A percentile compares a stretch with the other conserved stretches of the same genome.
Conservation (phyloP, 208 protist species). For the Balamuthia mandrillaris region DNA sequence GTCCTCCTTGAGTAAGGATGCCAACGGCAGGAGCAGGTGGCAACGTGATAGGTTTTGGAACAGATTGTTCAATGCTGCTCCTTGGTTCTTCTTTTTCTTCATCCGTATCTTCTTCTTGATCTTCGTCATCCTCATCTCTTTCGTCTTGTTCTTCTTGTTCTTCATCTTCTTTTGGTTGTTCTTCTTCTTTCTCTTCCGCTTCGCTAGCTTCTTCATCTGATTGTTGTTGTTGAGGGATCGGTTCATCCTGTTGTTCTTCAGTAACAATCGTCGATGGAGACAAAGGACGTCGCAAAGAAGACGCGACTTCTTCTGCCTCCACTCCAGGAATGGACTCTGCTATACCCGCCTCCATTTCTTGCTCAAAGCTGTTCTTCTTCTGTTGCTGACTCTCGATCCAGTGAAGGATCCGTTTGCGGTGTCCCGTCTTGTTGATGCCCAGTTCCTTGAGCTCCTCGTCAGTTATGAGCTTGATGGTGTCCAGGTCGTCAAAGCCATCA, state of each 20-base stretch:
- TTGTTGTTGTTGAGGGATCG: background rate
- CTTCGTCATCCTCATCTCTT: background rate
- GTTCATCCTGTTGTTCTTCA: background rate
- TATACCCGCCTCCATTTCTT: background rate
- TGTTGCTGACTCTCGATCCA: slow-evolving; percentile 21
- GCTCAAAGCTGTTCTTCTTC: background rate
- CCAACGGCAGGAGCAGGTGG: too few relatives aligned
- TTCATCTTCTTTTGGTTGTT: background rate
- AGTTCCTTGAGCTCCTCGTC: slow-evolving; percentile 18
- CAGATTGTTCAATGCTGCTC: too few relatives aligned
- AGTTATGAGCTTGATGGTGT: slow-evolving; percentile 31
- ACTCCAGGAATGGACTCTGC: background rate
- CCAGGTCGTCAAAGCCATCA: slow-evolving; percentile 30
- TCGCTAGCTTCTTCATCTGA: background rate
- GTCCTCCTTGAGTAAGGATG: too few relatives aligned
- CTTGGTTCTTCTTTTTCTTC: too few relatives aligned
- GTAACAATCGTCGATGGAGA: background rate
- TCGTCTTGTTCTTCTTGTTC: too few relatives aligned
- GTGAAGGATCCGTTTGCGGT: slow-evolving; percentile 19
- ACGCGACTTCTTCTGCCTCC: background rate
- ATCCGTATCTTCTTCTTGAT: background rate
- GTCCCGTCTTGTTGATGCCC: slow-evolving; percentile 21
- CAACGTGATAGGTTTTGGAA: too few relatives aligned
- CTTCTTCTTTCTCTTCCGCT: background rate
- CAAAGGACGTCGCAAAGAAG: background rate